Evolutionary conservation across 495 filamentous ascomycete species (phyloP).

Genomic region (Tricharina praecox): DNA sequence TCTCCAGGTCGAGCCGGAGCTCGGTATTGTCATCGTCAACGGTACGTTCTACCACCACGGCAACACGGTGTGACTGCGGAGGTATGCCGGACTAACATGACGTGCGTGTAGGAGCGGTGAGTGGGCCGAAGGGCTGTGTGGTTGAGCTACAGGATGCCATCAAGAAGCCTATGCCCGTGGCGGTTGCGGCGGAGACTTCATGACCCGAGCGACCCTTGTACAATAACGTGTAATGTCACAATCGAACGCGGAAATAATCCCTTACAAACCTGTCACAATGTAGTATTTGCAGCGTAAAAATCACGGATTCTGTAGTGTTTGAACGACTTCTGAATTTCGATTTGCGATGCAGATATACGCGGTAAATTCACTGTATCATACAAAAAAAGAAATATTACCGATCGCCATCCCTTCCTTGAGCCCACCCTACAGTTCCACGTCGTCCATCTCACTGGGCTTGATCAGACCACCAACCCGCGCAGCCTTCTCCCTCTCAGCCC

Average conservation of each 20-base stretch:
- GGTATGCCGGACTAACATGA: background rate
- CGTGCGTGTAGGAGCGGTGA: constrained; percentile 51
- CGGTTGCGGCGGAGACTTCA: too few species aligned
- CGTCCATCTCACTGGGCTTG: constrained; percentile 85
- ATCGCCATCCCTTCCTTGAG: background rate
- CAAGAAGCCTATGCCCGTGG: constrained; percentile 75
- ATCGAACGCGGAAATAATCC: too few species aligned
- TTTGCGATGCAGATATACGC: too few species aligned
- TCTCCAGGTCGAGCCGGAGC: constrained; percentile 64
- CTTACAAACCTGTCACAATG: too few species aligned
- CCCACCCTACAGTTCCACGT: constrained; percentile 90
- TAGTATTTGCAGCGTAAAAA: too few species aligned
- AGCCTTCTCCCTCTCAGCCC: constrained; percentile 69
- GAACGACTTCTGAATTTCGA: too few species aligned
- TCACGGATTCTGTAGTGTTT: too few species aligned
- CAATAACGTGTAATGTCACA: constrained; percentile 1
- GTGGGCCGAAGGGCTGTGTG: constrained; percentile 65
- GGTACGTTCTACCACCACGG: constrained; percentile 34
- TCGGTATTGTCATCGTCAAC: constrained; percentile 75
- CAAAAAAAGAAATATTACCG: background rate
- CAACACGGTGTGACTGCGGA: background rate
- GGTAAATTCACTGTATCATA: too few species aligned
- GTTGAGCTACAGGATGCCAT: constrained; percentile 81
- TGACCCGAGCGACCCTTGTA: constrained; percentile 1
- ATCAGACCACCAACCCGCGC: constrained; percentile 81